A percentile compares a stretch with the other conserved stretches of the same genome.
Conservation (phyloP, 2,329 filamentous ascomycete genomes). For the Tolypocladium pustulatum region DNA sequence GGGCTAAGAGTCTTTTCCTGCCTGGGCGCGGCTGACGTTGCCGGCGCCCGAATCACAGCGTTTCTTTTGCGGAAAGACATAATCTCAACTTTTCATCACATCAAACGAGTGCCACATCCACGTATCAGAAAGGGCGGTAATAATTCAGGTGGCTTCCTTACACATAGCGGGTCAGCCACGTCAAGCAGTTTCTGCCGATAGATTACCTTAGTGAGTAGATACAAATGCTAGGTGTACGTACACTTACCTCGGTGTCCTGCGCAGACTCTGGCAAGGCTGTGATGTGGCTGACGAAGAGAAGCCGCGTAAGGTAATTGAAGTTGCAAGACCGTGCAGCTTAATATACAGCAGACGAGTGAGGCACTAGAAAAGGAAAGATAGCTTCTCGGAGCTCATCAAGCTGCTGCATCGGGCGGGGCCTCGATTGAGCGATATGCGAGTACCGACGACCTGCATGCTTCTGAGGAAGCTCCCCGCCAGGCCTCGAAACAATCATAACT, state of each 20-base stretch:
- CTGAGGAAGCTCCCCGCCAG: not conserved
- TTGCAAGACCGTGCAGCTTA: not conserved
- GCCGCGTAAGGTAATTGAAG: not conserved
- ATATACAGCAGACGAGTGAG: not conserved
- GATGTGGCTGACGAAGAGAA: not conserved
- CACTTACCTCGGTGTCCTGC: not conserved
- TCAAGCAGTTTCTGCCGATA: not conserved
- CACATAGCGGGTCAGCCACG: not conserved
- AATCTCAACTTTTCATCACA: not conserved
- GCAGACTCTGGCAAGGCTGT: not conserved
- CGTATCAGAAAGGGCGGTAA: not conserved
- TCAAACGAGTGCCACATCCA: not conserved
- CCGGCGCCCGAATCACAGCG: constrained; percentile 32
- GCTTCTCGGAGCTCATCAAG: not conserved
- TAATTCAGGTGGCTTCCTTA: too few species aligned
- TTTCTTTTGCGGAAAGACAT: constrained; percentile 53
- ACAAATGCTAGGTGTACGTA: not conserved
- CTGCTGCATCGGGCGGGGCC: constrained; percentile 7
- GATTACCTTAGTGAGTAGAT: not conserved
- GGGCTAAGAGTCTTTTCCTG: constrained; percentile 27
- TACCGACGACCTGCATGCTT: not conserved
- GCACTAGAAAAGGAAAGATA: not conserved
- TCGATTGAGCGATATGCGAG: constrained; percentile 12
- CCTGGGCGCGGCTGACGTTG: constrained; percentile 10
- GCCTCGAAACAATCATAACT: not conserved